Base-by-base conservation (phyloP, 768 basidiomycete species). In the Trametes sanguinea region DNA sequence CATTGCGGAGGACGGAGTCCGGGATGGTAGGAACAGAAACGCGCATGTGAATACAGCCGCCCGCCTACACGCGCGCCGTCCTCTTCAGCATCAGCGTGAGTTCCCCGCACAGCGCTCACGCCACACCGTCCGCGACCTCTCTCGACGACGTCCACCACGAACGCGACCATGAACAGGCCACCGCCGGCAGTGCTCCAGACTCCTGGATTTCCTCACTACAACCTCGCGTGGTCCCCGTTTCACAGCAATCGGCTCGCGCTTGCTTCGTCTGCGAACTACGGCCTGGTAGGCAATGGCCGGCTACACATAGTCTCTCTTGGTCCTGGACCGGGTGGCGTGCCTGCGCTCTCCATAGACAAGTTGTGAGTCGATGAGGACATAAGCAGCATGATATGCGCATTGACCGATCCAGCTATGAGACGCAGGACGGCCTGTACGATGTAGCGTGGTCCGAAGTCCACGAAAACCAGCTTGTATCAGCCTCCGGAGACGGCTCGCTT, bases 361-460 rank as follows among this genome's bases (percentile, higher is more conserved):
- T 77, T 83, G 90, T 90, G 75, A 76, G 89, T 53, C 0, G 33
- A 29, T 1, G 3, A 37, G n/a, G 2, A 3, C n/a, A 17, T 1
- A 8, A n/a, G 8, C n/a, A 22, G 6, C 14, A 30, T 42, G 63
- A 75, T 70, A 48, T 59, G 67, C 66, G 50, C 32, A 58, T 8
- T 43, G 56, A 65, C 71, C 86, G 84, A 57, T 88, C 84, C 68
- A 95, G 92, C 63, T 96, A 88, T 68, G 93, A 95, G 72, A 87
- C 93, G 0, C 92, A 94, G 73, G 95, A 96, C 69, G 92, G 89
- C 0, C 75, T 95, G 7, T 95, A 89, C 72, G 94, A 95, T 69
- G 77, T 94, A 51, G 94, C 95, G 0, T 98, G 95, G 95, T 95
- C 92, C 39, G 96, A 98, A 76, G 75, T 86, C 35, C 93, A 97